Base-by-base conservation (phyloP, 1,284 basidiomycete species). In the Malassezia nana region DNA sequence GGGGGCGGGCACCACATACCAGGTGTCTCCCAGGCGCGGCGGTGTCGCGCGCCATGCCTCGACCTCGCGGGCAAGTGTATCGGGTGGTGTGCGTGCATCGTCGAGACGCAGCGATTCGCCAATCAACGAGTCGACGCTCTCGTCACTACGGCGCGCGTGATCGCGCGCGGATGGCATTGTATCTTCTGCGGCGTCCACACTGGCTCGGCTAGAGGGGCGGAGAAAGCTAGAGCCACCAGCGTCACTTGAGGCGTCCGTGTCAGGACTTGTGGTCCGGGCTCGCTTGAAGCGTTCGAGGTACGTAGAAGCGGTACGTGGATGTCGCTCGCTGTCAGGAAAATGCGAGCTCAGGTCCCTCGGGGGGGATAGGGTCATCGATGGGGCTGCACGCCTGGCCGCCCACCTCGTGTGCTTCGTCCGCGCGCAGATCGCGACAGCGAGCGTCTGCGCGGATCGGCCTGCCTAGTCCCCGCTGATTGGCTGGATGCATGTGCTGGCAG, bases 1-100 rank as follows among this genome's bases (percentile, higher is more conserved):
- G 12, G 68, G 64, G 43, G 79, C 75, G 26, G 83, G 79, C 28
- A 90, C 77, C 46, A 91, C 76, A 74, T 82, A 88, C 87, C 87
- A 91, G 2, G 78, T 82, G 50, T 88, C 81, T 33, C 84, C 85
- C 15, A 61, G 55, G 28, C 46, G 49, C 78, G 89, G 81, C 20
- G 77, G 76, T n/a, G 40, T 29, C 35, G 69, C 68, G 29, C 67
- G 66, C 26, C 18, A 31, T 5, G 32, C 42, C 20, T 45, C 48
- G 30, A 62, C 40, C 10, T 49, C 33, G 15, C 16, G 46, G 22
- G 57, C 44, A 4, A 47, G 26, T 5, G 54, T 49, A 38, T 20
- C 31, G 8, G 35, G 12, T 24, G 30, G 48, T 32, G 26, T 22
- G 18, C 35, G 48, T 15, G 30, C 28, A 13, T 46, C 45, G 43